Evolutionary conservation across 768 basidiomycete species (phyloP), one percentile per base, ranked within the genome.

Genomic region (Mycena alexandri): DNA sequence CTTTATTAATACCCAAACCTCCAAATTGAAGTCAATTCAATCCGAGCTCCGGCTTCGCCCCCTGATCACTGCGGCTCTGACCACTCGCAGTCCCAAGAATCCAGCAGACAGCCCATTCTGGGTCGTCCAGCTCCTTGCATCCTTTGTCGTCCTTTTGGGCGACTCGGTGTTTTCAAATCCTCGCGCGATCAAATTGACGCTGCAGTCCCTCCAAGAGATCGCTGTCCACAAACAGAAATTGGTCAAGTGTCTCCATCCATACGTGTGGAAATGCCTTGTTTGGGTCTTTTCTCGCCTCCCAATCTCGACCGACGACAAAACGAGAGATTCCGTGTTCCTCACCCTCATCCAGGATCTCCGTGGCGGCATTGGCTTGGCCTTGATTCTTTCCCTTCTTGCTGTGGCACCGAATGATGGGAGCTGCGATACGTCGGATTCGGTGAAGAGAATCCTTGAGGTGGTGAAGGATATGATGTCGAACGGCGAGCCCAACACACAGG

Each of bases 211-310:
- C 24, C 75, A 72, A 11, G 67, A 74, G 33, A 67, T 82, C 3
- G 71, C 77, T 1, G 71, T 55, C 5, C 81, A 85, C 65, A 77
- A 78, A 52, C 74, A 77, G n/a, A 71, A 74, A 13, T 56, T 75
- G 7, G 76, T 85, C 13, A 79, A 78, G 14, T 72, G 76, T 19
- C 75, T 87, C 10, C 81, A 84, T 47, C 73, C 82, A 1, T 81
- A 81, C 41, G 75, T 85, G 22, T 91, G 89, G 89, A 80, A 78
- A 57, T 82, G 85, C 57, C 77, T 90, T 29, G 75, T 90, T 22
- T 90, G 89, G 89, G 82, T 84, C 2, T 89, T 85, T 64, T 76
- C 82, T 21, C 81, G 80, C 19, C 71, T 89, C 51, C 79, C 80
- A 14, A 25, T 21, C 12, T 66, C 48, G 19, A 58, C 16, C 43